Evolutionary conservation across 495 filamentous ascomycete species (phyloP), one percentile per base, ranked within the genome.

Genomic region (Tuber indicum): DNA sequence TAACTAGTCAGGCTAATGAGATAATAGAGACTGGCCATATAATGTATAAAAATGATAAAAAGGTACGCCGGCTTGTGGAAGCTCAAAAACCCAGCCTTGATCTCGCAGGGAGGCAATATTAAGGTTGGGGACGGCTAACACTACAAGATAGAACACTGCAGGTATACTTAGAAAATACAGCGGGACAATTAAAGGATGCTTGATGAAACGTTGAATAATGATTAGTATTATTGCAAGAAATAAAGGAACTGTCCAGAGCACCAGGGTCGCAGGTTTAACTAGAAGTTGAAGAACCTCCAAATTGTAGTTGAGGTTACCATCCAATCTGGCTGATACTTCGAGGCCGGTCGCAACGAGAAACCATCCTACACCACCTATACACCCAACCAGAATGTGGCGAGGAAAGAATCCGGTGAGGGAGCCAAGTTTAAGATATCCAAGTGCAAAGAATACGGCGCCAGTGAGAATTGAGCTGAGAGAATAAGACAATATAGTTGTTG

Each of bases 21-120:
- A 26, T 44, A 23, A 39, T 44, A 39, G 17, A 7, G 44, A 83
- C 90, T 84, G 85, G 96, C 93, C 91, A 85, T 97, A 99, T 70
- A 97, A 90, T 0, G 92, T 92, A 85, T 97, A 98, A 80, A 98
- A 99, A 83, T 96, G 93, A 88, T 94, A 99, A 90, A 95, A 99
- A 0, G 96, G 94, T 72, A 94, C 92, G 19, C 90, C 92, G 23
- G 90, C 91, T 49, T 91, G 89, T 3, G 96, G 95, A 0, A 91
- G 91, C 80, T 92, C 88, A 81, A 99, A 99, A 12, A 98, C 89
- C 96, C 96, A 99, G 36, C 96, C 96, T 46, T 86, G 86, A 36
- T 88, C 81, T 72, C 93, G 89, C 39, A 97, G 84, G 21, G 87
- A 84, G 43, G 85, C 85, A 79, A 93, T 87, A 26, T 90, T 85